These are phyloP conservation scores for Rubus idaeus DNA, from an alignment of 306 rosid genomes.

Conservation along the genomic window DNA sequence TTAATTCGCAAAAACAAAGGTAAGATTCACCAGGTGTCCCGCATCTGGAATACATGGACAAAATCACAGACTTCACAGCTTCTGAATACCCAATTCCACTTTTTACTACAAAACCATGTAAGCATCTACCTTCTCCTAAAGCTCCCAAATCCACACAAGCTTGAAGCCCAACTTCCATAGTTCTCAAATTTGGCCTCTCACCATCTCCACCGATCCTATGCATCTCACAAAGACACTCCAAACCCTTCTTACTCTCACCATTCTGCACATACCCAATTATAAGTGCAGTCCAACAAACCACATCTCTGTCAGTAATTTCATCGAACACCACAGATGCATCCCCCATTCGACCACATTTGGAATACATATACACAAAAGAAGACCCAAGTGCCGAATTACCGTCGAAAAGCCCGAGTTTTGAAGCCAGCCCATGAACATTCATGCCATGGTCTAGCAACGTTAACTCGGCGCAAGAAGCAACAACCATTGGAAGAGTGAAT, in stretches of 20 bases:
- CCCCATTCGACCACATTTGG: slow-evolving; percentile 45
- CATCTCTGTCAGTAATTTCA: slow-evolving; percentile 60
- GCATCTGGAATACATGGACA: slow-evolving; percentile 70
- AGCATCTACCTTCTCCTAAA: slow-evolving; percentile 57
- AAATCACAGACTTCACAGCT: slow-evolving; percentile 49
- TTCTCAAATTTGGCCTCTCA: slow-evolving; percentile 59
- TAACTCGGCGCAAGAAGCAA: slow-evolving; percentile 53
- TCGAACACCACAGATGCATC: slow-evolving; percentile 57
- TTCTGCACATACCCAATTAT: slow-evolving; percentile 65
- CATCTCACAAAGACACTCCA: slow-evolving; percentile 68
- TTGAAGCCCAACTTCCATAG: slow-evolving; percentile 72
- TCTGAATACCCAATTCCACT: slow-evolving; percentile 50
- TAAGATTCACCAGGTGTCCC: slow-evolving; percentile 57
- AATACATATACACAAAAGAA: slow-evolving; percentile 60
- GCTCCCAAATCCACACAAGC: slow-evolving; percentile 67
- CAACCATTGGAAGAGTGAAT: slow-evolving; percentile 66
- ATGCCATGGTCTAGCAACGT: slow-evolving; percentile 35
- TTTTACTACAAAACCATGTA: slow-evolving; percentile 59
- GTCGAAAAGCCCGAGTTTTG: slow-evolving; percentile 44
- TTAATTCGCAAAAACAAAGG: slow-evolving; percentile 45
- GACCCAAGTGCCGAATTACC: slow-evolving; percentile 53
- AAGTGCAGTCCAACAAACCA: slow-evolving; percentile 81
- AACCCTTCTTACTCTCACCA: slow-evolving; percentile 58
- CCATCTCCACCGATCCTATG: slow-evolving; percentile 46
- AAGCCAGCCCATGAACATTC: slow-evolving; percentile 54